Evolutionary conservation across 768 basidiomycete genomes (phyloP).

Genomic region (Tephrocybe sp.): DNA sequence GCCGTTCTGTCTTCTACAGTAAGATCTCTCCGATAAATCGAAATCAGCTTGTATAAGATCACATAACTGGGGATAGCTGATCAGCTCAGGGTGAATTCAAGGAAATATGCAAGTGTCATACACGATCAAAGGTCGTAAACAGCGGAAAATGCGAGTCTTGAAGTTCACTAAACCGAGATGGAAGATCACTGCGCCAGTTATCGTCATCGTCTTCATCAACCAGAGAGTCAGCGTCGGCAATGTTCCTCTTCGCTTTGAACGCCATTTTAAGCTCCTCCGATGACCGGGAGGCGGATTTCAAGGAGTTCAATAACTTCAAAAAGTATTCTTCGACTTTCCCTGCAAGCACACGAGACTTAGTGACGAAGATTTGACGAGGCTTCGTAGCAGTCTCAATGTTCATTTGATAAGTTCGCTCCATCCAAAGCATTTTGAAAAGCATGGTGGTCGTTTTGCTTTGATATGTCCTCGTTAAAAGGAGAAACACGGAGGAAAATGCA

Average conservation of each 20-base stretch:
- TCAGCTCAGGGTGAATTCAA: neutral
- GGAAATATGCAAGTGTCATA: conserved; percentile 22
- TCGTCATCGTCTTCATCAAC: conserved; percentile 41
- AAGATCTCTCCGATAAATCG: conserved; percentile 1
- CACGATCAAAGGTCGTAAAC: conserved; percentile 65
- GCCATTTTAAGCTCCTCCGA: conserved; percentile 35
- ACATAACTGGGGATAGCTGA: conserved; percentile 35
- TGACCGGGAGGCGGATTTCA: conserved; percentile 32
- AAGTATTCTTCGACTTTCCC: conserved; percentile 73
- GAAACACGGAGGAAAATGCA: neutral
- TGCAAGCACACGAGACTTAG: conserved; percentile 64
- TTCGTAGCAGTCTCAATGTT: conserved; percentile 33
- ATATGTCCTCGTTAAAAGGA: neutral
- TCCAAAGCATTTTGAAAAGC: conserved; percentile 71
- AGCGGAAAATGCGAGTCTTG: conserved; percentile 64
- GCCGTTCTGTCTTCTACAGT: neutral
- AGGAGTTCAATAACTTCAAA: conserved; percentile 42
- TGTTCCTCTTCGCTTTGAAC: conserved; percentile 14
- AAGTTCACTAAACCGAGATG: conserved; percentile 51
- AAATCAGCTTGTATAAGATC: conserved; percentile 48
- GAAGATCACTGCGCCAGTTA: conserved; percentile 41
- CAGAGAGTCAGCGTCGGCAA: conserved; percentile 22
- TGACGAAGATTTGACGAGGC: conserved; percentile 71
- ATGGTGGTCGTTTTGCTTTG: conserved; percentile 73
- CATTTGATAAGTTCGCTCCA: conserved; percentile 53